These are phyloP conservation scores for Pichia membranifaciens DNA, from an alignment of 805 yeast species.

Conservation along the genomic window DNA sequence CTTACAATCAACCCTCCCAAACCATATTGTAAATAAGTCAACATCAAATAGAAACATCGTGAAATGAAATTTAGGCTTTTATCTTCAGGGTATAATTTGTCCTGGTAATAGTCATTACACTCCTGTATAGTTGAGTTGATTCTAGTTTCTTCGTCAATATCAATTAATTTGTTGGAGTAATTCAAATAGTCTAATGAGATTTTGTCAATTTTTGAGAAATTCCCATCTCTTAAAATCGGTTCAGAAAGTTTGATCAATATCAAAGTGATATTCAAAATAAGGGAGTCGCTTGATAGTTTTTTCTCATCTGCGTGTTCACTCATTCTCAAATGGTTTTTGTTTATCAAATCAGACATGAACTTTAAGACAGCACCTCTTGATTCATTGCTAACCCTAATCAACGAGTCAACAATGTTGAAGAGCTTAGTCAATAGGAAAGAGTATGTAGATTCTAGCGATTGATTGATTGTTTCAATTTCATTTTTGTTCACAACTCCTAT, in stretches of 20 bases:
- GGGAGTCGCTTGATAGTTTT: conserved; percentile 67
- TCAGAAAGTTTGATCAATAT: conserved; percentile 66
- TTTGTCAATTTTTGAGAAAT: conserved; percentile 61
- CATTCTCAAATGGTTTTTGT: conserved; percentile 78
- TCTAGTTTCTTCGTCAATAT: conserved; percentile 76
- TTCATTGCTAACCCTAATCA: conserved; percentile 64
- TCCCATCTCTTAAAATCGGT: conserved; percentile 66
- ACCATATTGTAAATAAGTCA: conserved; percentile 82
- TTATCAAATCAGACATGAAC: conserved; percentile 70
- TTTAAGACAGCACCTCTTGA: conserved; percentile 60
- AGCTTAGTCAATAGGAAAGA: conserved; percentile 53
- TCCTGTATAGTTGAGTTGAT: conserved; percentile 70
- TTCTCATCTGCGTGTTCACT: conserved; percentile 74
- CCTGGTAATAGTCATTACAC: conserved; percentile 51
- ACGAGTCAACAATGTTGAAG: conserved; percentile 62
- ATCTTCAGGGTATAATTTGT: conserved; percentile 28
- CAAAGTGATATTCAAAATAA: conserved; percentile 71
- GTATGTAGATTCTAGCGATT: conserved; percentile 60
- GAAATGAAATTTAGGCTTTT: conserved; percentile 69
- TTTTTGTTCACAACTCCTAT: conserved; percentile 30
- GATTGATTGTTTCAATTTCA: conserved; percentile 46
- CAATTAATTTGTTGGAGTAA: conserved; percentile 45
- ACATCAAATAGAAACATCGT: conserved; percentile 76
- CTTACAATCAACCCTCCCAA: conserved; percentile 67
- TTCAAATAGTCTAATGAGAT: conserved; percentile 69